Conservation (phyloP, 768 basidiomycete species). For the Mycena venus region DNA sequence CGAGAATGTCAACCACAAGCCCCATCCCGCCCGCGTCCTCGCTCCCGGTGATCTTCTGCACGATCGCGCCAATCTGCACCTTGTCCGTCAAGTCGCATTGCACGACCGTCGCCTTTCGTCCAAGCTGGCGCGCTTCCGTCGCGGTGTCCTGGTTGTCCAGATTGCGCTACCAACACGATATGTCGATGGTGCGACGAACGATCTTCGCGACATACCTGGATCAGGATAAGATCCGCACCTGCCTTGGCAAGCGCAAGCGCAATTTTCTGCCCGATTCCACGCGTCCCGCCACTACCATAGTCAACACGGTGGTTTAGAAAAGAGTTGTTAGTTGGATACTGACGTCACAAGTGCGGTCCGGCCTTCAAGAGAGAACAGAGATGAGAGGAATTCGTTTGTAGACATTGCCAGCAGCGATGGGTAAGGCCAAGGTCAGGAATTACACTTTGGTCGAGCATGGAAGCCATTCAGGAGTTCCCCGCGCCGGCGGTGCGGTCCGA, state of each 20-base stretch:
- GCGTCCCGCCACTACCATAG: slow-evolving; percentile 31
- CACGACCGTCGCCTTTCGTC: slow-evolving; percentile 29
- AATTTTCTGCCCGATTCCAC: slow-evolving; percentile 38
- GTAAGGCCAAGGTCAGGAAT: background rate
- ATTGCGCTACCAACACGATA: slow-evolving; percentile 17
- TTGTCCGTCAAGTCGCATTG: slow-evolving; percentile 34
- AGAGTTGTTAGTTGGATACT: background rate
- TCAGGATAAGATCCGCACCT: slow-evolving; percentile 36
- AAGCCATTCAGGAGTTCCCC: background rate
- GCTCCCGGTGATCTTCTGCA: slow-evolving; percentile 31
- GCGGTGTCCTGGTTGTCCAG: slow-evolving; percentile 31
- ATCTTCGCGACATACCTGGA: slow-evolving; percentile 31
- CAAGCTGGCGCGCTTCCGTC: slow-evolving; percentile 22
- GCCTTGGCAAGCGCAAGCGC: slow-evolving; percentile 38
- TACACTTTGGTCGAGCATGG: background rate
- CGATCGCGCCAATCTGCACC: slow-evolving; percentile 22
- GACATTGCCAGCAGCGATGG: background rate
- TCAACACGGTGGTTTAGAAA: background rate
- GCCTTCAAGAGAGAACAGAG: slow-evolving; percentile 30
- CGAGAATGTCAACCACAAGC: slow-evolving; percentile 56
- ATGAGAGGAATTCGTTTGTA: slow-evolving; percentile 18
- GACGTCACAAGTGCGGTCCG: slow-evolving; percentile 32
- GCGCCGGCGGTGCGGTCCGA: background rate
- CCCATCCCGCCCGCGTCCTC: slow-evolving; percentile 18
- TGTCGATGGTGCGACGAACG: background rate